Base-by-base conservation (phyloP, 2,329 filamentous ascomycete species). In the Colletotrichum shisoi region DNA sequence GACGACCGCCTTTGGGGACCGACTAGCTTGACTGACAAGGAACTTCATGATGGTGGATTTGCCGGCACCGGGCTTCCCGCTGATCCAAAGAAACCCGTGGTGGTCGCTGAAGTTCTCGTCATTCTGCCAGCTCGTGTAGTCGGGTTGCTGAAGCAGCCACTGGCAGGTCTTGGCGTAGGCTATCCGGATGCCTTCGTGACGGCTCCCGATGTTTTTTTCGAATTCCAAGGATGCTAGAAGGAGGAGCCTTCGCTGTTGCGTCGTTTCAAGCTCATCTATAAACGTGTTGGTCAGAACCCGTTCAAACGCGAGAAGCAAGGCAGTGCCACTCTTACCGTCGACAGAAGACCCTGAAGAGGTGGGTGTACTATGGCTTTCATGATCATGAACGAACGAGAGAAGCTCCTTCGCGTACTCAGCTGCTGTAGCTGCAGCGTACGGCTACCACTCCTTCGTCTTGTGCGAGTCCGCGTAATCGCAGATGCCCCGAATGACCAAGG, bases 391-490 rank as follows among this genome's bases (percentile, higher is more conserved):
- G 1, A 13, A n/a, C 5, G 8, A 7, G 1, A 73, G 49, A 5
- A 72, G 63, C 44, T 70, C 70, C 5, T 61, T 71, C 0, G 70
- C 69, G 44, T 69, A 72, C 4, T 73, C 74, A 0, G 76, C 76
- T 0, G 77, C 76, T 0, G 71, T 73, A 0, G 70, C 70, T 1
- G 78, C 75, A 0, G 78, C 77, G 66, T 77, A 78, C 1, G 19
- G n/a, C 37, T 78, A 74, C 78, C 76, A 79, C n/a, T 34, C 12
- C 8, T 80, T 74, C 49, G 73, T 74, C 63, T 79, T 79, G 57
- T 79, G 76, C 0, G 71, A 74, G 57, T 80, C 78, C 3, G 76
- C 73, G 52, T 79, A 80, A 57, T 78, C 74, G 31, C 74, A 79
- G 1, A 79, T 75, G 0, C 77, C 76, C 1, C 75, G 73, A 31